A percentile compares a stretch with the other conserved stretches of the same genome.
These are phyloP conservation scores for Haplosporangium gracile DNA, from an alignment of 192 early-diverging fungal species.

Conservation along the genomic window DNA sequence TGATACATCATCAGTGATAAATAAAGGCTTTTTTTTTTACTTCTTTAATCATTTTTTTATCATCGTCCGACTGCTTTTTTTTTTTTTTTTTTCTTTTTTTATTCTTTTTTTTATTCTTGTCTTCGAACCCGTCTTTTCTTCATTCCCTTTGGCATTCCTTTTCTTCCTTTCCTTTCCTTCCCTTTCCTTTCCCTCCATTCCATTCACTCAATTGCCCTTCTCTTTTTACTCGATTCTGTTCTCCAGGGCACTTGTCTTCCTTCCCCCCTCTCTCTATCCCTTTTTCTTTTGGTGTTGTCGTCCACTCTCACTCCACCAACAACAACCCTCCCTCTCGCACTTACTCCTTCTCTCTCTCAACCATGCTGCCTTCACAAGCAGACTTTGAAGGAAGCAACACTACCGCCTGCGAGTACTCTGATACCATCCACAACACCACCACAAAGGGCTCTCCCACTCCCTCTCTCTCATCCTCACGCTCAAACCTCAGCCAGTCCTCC, in stretches of 20 bases:
- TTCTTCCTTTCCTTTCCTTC: conserved; percentile 11
- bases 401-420: not conserved
- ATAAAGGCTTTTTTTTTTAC: no score
- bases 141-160: conserved; percentile 13
- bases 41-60: not conserved
- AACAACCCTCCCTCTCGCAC: not conserved
- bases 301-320: not conserved
- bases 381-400: not conserved
- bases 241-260: not conserved
- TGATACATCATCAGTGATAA: no score
- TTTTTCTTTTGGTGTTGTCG: not conserved
- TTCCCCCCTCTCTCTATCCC: not conserved
- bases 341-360: not conserved
- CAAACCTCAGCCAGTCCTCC: conserved; percentile 5
- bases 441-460: not conserved
- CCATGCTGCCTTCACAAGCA: not conserved
- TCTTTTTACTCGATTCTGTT: not conserved
- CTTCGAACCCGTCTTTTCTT: not conserved
- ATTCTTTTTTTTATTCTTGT: not conserved
- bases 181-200: conserved; percentile 9
- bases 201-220: conserved; percentile 6
- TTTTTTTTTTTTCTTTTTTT: not conserved
- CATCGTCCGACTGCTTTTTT: no score
- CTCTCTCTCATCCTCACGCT: not conserved
- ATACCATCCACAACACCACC: not conserved